Evolutionary conservation across 768 basidiomycete species (phyloP).

Genomic region (Phaeolepiota aurea): DNA sequence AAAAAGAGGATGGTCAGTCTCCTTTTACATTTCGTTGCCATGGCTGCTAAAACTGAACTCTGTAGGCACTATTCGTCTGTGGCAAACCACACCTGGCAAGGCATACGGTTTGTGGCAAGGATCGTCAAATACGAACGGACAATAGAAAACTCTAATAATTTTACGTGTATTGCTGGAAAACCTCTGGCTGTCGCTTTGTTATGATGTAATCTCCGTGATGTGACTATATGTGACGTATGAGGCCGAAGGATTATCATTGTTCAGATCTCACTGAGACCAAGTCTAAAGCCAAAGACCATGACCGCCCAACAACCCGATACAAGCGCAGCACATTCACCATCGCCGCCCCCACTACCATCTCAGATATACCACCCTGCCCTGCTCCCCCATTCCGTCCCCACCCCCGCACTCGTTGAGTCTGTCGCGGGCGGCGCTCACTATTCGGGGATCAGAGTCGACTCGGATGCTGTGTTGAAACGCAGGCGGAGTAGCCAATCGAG

Average conservation of each 20-base stretch:
- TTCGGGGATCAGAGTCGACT: conserved; percentile 38
- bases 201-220: too few species aligned
- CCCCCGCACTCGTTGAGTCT: conserved; percentile 44
- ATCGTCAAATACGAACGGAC: conserved; percentile 13
- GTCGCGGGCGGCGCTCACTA: conserved; percentile 60
- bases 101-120: conserved; percentile 90
- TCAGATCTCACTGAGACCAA: too few species aligned
- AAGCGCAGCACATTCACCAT: conserved; percentile 9
- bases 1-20: conserved; percentile 64
- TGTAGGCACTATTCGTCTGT: conserved; percentile 86
- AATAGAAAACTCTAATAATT: conserved; percentile 19
- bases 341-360: conserved; percentile 27
- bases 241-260: too few species aligned
- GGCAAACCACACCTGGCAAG: conserved; percentile 95
- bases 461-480: conserved; percentile 21
- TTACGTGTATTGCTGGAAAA: conserved; percentile 10
- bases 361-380: conserved; percentile 37
- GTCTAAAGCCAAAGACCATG: too few species aligned
- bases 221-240: too few species aligned
- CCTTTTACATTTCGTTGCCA: neutral
- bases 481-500: conserved; percentile 26
- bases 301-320: neutral
- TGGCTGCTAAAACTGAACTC: conserved; percentile 4
- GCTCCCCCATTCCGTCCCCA: conserved; percentile 34
- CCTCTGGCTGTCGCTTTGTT: conserved; percentile 7